Base-by-base conservation (phyloP, 108 stramenopile genomes). In the Fragilariopsis cylindrus region DNA sequence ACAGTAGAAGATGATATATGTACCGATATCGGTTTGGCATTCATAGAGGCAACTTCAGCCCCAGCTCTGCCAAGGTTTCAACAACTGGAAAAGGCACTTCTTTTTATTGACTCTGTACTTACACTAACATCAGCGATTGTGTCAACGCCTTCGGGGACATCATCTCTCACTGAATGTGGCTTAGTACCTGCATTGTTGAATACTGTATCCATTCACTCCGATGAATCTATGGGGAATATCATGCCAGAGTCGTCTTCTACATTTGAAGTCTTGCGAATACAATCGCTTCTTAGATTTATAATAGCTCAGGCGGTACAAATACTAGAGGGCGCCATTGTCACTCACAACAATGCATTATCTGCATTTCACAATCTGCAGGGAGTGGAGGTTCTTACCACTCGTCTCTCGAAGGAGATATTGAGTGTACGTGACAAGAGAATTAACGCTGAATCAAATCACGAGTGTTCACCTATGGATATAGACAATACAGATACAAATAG, bases 111-210 rank as follows among this genome's bases (percentile, higher is more conserved):
- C 68, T 81, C 84, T 19, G 86, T 97, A 11, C 78, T 97, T 43
- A 90, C 91, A 48, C 70, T 97, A 69, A 89, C 94, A 40, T 88
- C 88, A 16, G 88, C 92, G 4, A 91, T 96, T 12, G 87, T 96
- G 15, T 83, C 90, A 44, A 88, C 92, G 3, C 94, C 91, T 41
- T 75, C 89, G 11, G 95, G 95, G 2, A 91, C 96, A 7, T 78
- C 95, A 39, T 87, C 95, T 19, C 76, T 98, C 57, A 96, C 95
- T 7, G 96, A 96, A 56, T 94, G 96, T 81, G 97, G 97, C 15
- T 79, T 96, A 8, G 89, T 98, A 13, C 96, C 97, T 8, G 94
- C 97, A 9, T 84, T 98, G 39, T 81, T 98, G 40, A 82, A 82
- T 56, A 88, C 93, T 7, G 80, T 96, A 16, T 81, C 89, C 40